A percentile compares a stretch with the other conserved stretches of the same genome.
Evolutionary conservation across 331 rosid species (phyloP).

Genomic region (Phaseolus coccineus): DNA sequence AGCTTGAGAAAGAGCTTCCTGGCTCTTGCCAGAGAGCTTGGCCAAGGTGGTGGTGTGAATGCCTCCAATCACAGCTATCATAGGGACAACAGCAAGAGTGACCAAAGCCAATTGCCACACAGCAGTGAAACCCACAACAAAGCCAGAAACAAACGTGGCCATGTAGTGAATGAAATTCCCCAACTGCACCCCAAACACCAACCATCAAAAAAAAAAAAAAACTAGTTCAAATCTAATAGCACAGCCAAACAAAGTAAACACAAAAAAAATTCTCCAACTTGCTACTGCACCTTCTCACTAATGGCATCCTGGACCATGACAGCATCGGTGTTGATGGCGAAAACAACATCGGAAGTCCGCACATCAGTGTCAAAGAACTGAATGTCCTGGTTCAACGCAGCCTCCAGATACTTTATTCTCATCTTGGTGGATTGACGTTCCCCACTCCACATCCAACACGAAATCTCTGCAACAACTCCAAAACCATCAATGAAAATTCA

Average conservation of each 20-base stretch:
- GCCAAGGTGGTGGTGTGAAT: slow-evolving; percentile 84
- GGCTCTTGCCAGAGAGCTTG: slow-evolving; percentile 89
- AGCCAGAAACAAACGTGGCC: slow-evolving; percentile 98
- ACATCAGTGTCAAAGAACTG: slow-evolving; percentile 91
- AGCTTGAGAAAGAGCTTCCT: slow-evolving; percentile 89
- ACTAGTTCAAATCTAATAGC: slow-evolving; percentile 30
- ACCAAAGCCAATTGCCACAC: slow-evolving; percentile 98
- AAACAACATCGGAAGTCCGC: slow-evolving; percentile 94
- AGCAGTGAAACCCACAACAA: slow-evolving; percentile 94
- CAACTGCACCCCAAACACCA: slow-evolving; percentile 62
- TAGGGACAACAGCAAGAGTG: slow-evolving; percentile 94
- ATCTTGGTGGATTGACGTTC: slow-evolving; percentile 94
- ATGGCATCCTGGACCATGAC: slow-evolving; percentile 99
- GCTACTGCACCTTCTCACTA: slow-evolving; percentile 81
- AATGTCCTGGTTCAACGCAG: slow-evolving; percentile 91
- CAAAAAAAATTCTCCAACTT: not conserved
- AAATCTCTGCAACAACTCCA: slow-evolving; percentile 73
- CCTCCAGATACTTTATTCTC: slow-evolving; percentile 94
- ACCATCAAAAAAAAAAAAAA: slow-evolving; percentile 10
- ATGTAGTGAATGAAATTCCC: slow-evolving; percentile 96
- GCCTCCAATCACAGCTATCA: slow-evolving; percentile 94
- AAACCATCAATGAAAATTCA: slow-evolving; percentile 4
- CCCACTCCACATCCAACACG: slow-evolving; percentile 99
- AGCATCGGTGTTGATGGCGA: slow-evolving; percentile 89
- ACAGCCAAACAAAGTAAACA: not conserved